Conservation (phyloP, 192 early-diverging fungal species). For the Diversispora eburnea region DNA sequence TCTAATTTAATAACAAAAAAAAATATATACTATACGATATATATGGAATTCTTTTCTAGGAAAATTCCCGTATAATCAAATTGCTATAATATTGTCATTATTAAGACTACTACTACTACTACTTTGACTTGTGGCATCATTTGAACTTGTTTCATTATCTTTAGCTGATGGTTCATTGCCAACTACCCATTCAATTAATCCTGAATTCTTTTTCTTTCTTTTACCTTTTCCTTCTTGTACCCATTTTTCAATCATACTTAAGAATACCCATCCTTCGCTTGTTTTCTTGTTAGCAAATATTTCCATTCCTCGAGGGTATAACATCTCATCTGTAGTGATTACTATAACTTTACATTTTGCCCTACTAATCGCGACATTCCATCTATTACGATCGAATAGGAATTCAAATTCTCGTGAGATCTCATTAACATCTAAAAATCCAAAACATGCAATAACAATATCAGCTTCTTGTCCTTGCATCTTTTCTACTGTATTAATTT, state of each 20-base stretch:
- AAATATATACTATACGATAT: no score
- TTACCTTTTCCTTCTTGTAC: neutral
- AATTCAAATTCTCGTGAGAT: conserved; percentile 34
- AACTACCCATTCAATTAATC: conserved; percentile 5
- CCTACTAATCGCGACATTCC: conserved; percentile 46
- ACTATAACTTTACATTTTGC: conserved; percentile 42
- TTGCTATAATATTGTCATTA: no score
- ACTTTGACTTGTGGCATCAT: no score
- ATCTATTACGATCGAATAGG: conserved; percentile 44
- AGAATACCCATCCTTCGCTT: conserved; percentile 19
- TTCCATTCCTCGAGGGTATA: conserved; percentile 31
- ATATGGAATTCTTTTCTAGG: no score
- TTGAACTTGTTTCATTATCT: no score
- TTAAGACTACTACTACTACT: no score
- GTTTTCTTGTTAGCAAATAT: conserved; percentile 25
- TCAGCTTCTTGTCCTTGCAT: conserved; percentile 58
- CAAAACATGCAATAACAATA: conserved; percentile 59
- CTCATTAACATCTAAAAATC: conserved; percentile 36
- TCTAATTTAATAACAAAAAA: no score
- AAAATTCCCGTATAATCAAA: no score
- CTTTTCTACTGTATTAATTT: conserved; percentile 51
- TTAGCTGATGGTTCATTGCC: neutral
- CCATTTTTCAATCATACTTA: conserved; percentile 19
- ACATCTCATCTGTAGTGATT: conserved; percentile 33
- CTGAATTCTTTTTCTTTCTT: neutral